Conservation (phyloP, 306 rosid genomes). For the Biancaea sappan region DNA sequence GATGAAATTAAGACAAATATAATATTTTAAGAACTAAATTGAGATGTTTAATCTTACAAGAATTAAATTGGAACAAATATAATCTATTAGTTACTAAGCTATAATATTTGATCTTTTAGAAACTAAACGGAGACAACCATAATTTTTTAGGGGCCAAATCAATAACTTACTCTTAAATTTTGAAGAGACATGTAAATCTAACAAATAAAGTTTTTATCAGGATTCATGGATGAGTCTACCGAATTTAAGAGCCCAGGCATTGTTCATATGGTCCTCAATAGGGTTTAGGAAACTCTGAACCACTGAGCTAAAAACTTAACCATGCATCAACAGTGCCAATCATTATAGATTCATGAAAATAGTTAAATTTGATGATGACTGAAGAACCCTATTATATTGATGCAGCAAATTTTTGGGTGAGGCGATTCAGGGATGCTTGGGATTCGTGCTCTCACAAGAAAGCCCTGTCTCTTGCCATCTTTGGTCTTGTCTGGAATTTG, state of each 20-base stretch:
- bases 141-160: no score
- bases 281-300: background rate
- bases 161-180: no score
- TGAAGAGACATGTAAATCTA: background rate
- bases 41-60: no score
- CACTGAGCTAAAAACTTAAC: background rate
- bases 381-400: background rate
- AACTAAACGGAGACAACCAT: no score
- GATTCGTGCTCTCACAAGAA: slow-evolving; percentile 74
- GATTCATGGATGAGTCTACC: background rate
- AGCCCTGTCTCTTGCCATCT: slow-evolving; percentile 47
- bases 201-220: no score
- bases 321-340: background rate
- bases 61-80: no score
- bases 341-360: background rate
- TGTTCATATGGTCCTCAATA: background rate
- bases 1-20: no score
- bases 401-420: slow-evolving; percentile 66
- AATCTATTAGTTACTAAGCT: no score
- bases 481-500: slow-evolving; percentile 64
- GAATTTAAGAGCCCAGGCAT: background rate
- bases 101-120: no score
- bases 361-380: background rate
- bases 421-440: slow-evolving; percentile 68
- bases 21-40: no score